Conservation (phyloP, 371 early-diverging fungal genomes). For the Nematocida sp. region DNA sequence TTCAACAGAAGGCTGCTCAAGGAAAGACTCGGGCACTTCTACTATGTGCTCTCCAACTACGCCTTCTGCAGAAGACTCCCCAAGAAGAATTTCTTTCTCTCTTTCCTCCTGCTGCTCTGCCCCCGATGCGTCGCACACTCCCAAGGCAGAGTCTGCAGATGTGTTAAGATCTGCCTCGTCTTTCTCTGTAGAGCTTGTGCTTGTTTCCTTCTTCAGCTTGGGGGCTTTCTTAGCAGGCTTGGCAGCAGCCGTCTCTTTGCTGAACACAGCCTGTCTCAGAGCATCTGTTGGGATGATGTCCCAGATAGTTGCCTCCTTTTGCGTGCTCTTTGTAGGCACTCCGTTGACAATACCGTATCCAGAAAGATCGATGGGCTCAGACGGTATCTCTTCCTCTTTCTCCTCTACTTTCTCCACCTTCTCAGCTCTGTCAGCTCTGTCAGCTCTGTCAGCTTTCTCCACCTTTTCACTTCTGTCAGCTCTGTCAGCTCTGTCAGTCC, state of each 20-base stretch:
- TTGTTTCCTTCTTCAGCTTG: neutral
- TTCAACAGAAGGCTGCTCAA: too few relatives aligned
- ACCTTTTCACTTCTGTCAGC: too few relatives aligned
- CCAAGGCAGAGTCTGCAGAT: too few relatives aligned
- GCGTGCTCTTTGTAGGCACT: too few relatives aligned
- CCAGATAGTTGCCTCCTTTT: too few relatives aligned
- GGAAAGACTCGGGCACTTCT: neutral
- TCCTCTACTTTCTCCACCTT: neutral
- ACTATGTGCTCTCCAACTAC: neutral
- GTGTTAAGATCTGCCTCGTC: too few relatives aligned
- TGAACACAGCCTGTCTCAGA: neutral
- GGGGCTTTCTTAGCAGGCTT: too few relatives aligned
- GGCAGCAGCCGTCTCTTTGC: neutral
- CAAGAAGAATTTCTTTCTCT: neutral
- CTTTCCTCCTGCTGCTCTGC: neutral
- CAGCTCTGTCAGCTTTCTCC: too few relatives aligned
- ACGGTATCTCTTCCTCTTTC: neutral
- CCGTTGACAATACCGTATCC: neutral
- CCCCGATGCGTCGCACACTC: too few relatives aligned
- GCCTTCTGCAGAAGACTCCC: neutral
- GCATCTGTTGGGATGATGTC: too few relatives aligned
- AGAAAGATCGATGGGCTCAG: neutral
- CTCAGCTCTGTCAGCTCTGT: too few relatives aligned
- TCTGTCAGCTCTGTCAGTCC: too few relatives aligned
- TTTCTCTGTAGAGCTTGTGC: neutral